Percentiles rank a stretch among this genome's conserved stretches.
phyloP scores from a whole-genome alignment of 371 early-diverging fungal species.

The Sporodiniella umbellata region DNA sequence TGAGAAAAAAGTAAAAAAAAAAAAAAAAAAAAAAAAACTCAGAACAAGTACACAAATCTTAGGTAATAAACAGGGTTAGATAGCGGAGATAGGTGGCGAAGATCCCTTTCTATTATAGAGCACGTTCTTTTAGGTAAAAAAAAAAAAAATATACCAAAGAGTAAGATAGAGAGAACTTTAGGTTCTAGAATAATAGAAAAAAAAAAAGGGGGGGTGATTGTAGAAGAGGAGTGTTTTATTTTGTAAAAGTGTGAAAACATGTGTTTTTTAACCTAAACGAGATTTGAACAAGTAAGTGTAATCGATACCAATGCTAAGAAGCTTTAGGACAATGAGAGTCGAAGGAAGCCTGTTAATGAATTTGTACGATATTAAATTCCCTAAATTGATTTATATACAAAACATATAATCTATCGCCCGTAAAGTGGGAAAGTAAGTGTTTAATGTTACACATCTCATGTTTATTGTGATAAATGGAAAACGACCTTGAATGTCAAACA shows the following conservation, averaged over 20 bases:
- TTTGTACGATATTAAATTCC: slow-evolving; percentile 19
- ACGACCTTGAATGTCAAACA: slow-evolving; percentile 7
- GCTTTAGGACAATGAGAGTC: not conserved
- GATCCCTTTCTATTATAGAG: not conserved
- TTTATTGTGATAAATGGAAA: slow-evolving; percentile 1
- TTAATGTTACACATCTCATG: slow-evolving; percentile 4
- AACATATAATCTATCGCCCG: slow-evolving; percentile 13
- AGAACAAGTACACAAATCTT: no score
- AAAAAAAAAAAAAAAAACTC: no score
- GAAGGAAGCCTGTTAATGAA: slow-evolving; percentile 3
- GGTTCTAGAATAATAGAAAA: not conserved
- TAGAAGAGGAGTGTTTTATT: no score
- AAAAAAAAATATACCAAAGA: no score
- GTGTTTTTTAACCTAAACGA: no score
- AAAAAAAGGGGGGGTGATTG: not conserved
- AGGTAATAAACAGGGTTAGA: no score
- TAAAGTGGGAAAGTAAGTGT: slow-evolving; percentile 15
- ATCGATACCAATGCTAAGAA: not conserved
- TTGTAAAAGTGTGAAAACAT: no score
- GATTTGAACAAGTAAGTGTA: no score
- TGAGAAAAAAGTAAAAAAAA: no score
- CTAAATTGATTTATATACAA: slow-evolving; percentile 17
- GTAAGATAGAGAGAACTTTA: no score
- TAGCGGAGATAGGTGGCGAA: not conserved
- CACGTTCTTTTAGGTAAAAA: not conserved